A percentile compares a stretch with the other conserved stretches of the same genome.
phyloP scores from a whole-genome alignment of 2,329 filamentous ascomycete species.

The Ceratocystis destructans region DNA sequence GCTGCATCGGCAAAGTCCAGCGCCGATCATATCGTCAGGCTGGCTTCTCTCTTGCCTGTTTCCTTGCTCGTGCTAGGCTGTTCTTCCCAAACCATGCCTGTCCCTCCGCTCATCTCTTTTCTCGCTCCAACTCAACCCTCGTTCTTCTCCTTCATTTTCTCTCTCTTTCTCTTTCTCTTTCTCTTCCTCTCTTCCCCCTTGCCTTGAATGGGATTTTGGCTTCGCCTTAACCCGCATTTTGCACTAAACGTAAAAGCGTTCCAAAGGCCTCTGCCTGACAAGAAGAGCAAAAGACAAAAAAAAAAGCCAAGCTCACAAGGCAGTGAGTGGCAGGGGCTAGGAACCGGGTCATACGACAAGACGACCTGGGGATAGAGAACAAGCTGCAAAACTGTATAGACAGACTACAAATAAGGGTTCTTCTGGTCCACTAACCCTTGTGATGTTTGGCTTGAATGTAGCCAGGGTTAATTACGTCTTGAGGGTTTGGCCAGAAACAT shows the following conservation, averaged over 20 bases:
- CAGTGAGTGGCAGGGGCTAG: not conserved
- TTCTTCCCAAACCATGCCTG: not conserved
- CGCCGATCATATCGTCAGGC: not conserved
- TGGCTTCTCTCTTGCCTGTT: not conserved
- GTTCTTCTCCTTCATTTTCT: not conserved
- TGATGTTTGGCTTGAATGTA: not conserved
- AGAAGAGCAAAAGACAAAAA: not conserved
- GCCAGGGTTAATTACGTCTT: no score
- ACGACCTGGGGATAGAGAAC: not conserved
- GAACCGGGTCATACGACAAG: not conserved
- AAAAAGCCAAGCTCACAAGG: conserved; percentile 2
- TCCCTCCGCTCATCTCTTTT: not conserved
- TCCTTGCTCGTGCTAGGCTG: not conserved
- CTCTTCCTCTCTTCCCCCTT: not conserved
- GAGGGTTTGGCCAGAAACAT: no score
- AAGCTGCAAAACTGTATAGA: not conserved
- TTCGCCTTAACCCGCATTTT: conserved; percentile 2
- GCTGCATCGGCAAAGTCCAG: not conserved
- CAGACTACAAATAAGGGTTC: not conserved
- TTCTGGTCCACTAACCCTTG: not conserved
- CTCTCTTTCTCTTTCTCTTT: not conserved
- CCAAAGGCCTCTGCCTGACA: not conserved
- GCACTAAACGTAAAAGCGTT: conserved; percentile 4
- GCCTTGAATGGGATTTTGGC: not conserved
- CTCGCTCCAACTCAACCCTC: not conserved